Base-by-base conservation (phyloP, 2,329 filamentous ascomycete genomes). In the Keithomyces neogunnii region DNA sequence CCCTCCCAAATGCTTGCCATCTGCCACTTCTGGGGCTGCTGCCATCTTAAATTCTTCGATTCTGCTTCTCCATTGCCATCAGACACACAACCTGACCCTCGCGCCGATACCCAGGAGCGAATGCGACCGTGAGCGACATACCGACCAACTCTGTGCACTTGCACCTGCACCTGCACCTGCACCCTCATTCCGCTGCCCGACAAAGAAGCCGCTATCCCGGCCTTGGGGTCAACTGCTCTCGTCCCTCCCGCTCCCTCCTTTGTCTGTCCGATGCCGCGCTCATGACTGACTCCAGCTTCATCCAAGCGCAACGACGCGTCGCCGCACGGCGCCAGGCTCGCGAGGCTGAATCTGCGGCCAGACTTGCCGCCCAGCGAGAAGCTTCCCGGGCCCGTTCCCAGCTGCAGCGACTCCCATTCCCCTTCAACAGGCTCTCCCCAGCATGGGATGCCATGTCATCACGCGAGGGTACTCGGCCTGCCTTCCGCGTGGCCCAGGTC, bases 401-500 rank as follows among this genome's bases (percentile, higher is more conserved):
- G 55, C 69, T 85, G 36, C 73, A 78, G 52, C 73, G 77, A 51
- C 68, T 88, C 5, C 81, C 81, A 3, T 79, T 73, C 56, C 84
- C 85, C n/a, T 68, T 89, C 55, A 78, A 80, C 65, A 73, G 74
- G 54, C 64, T 86, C 49, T 76, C 76, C 72, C 35, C 63, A 38
- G 70, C 81, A 50, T 95, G 87, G 89, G 81, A 90, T 63, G 72
- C 78, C 4, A 71, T 92, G 42, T 81, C 81, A 39, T 84, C 86
- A 5, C 82, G 87, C 54, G 84, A 90, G 63, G 89, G 89, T 44
- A 92, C 88, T 29, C 76, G 83, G 13, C 92, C 93, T 4, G 85
- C 88, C 9, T 96, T 96, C 66, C 85, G 93, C 50, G 93, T 99
- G 31, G 90, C 92, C 31, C 93, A 99, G 70, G 89, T 97, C 43